phyloP scores from a whole-genome alignment of 768 basidiomycete genomes.

The Hericium erinaceus region DNA sequence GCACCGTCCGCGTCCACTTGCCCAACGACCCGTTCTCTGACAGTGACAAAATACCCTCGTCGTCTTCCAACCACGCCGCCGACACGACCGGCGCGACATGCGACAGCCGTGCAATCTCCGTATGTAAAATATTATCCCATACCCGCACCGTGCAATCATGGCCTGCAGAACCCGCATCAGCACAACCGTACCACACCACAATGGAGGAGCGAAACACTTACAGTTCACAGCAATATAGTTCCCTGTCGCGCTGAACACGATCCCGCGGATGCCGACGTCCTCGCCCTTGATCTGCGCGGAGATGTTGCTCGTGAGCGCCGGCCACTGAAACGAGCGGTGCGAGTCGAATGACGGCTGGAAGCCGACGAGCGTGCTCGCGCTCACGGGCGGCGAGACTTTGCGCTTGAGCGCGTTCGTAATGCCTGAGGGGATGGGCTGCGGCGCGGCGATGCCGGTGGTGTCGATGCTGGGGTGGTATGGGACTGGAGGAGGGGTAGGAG shows the following conservation, averaged over 20 bases:
- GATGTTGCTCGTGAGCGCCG: conserved; percentile 31
- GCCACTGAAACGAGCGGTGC: conserved; percentile 36
- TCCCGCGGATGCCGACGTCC: conserved; percentile 35
- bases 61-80: conserved; percentile 43
- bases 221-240: conserved; percentile 49
- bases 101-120: conserved; percentile 47
- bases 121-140: conserved; percentile 39
- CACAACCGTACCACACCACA: neutral
- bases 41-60: conserved; percentile 10
- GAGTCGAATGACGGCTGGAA: conserved; percentile 15
- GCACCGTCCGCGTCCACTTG: conserved; percentile 51
- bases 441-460: too few species aligned
- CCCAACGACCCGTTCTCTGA: conserved; percentile 46
- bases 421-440: too few species aligned
- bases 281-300: conserved; percentile 34
- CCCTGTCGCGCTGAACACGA: conserved; percentile 47
- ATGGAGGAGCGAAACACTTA: conserved; percentile 22
- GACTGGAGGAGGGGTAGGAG: too few species aligned
- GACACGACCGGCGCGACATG: conserved; percentile 41
- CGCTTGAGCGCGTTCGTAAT: conserved; percentile 2
- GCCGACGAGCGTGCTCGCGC: neutral
- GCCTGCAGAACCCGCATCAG: conserved; percentile 25
- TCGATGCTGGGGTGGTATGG: too few species aligned
- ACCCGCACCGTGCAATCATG: conserved; percentile 49
- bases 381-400: conserved; percentile 9